Conservation (phyloP, 192 early-diverging fungal species). For the Coemansia sp. region DNA sequence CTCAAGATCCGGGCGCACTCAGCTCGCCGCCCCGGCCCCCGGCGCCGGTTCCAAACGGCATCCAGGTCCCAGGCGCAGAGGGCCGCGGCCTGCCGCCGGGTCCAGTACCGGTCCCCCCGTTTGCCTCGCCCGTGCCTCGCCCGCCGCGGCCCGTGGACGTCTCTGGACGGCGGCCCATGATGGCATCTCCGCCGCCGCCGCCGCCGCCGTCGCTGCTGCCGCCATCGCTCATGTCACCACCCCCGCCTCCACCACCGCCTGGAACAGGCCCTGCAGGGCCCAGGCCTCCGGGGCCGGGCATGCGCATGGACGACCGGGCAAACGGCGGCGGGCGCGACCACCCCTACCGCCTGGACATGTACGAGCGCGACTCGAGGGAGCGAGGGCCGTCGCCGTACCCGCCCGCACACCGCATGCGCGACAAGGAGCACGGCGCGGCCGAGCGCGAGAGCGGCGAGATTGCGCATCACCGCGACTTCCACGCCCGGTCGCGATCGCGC, state of each 20-base stretch:
- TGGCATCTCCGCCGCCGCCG: background rate
- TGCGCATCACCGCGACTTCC: conserved; percentile 9
- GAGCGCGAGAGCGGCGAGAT: conserved; percentile 39
- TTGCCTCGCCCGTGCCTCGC: too few relatives aligned
- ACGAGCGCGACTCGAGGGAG: conserved; percentile 3
- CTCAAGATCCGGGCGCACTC: too few relatives aligned
- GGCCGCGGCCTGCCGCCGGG: background rate
- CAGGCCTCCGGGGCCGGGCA: background rate
- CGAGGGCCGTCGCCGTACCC: background rate
- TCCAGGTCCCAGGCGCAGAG: background rate
- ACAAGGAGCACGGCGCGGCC: background rate
- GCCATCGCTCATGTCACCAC: conserved; percentile 2
- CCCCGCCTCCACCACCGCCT: background rate
- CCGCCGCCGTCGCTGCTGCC: conserved; percentile 8
- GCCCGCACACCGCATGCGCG: conserved; percentile 12
- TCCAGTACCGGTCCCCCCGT: background rate
- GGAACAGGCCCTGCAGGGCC: background rate
- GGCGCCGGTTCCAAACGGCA: background rate
- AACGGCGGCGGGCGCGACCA: conserved; percentile 1
- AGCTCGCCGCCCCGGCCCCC: conserved; percentile 8
- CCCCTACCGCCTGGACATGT: background rate
- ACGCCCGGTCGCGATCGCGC: conserved; percentile 23
- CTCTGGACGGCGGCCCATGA: too few relatives aligned
- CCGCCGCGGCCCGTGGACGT: too few relatives aligned
- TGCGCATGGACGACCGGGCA: background rate